Conservation (phyloP, 75 land plant genomes). For the Cunninghamia lanceolata region DNA sequence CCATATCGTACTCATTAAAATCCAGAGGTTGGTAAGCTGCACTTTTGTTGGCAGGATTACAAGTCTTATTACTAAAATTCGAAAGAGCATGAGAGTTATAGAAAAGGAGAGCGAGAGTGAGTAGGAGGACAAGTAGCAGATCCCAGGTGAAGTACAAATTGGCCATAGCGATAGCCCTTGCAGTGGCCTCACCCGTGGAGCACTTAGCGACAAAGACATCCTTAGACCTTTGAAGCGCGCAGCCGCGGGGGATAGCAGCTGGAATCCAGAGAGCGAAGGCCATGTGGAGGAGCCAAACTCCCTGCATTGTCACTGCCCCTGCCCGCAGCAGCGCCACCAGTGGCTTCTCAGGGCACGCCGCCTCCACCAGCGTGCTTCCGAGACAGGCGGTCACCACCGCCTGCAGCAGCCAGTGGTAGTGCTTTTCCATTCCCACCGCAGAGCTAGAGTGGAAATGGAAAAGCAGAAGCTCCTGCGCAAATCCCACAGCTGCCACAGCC, state of each 20-base stretch:
- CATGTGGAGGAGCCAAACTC: conserved; percentile 64
- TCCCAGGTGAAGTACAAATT: conserved; percentile 70
- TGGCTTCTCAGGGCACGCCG: conserved; percentile 21
- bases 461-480: conserved; percentile 59
- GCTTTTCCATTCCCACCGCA: conserved; percentile 61
- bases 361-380: conserved; percentile 26
- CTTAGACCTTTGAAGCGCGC: conserved; percentile 36
- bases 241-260: conserved; percentile 49
- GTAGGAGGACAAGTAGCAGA: conserved; percentile 21
- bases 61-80: no score
- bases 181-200: conserved; percentile 19
- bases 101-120: conserved; percentile 9
- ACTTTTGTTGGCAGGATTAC: not conserved
- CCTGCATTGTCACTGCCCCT: conserved; percentile 43
- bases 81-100: not conserved
- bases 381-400: conserved; percentile 38
- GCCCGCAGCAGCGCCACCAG: conserved; percentile 46
- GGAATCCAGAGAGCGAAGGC: conserved; percentile 73
- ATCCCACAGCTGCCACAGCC: conserved; percentile 41
- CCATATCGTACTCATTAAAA: not conserved
- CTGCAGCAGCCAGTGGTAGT: conserved; percentile 85
- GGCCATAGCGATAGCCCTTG: conserved; percentile 59
- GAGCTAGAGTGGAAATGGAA: conserved; percentile 80
- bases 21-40: not conserved
- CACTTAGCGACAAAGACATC: conserved; percentile 50